Conservation (phyloP, 495 filamentous ascomycete species). For the Penicillium antarcticum region DNA sequence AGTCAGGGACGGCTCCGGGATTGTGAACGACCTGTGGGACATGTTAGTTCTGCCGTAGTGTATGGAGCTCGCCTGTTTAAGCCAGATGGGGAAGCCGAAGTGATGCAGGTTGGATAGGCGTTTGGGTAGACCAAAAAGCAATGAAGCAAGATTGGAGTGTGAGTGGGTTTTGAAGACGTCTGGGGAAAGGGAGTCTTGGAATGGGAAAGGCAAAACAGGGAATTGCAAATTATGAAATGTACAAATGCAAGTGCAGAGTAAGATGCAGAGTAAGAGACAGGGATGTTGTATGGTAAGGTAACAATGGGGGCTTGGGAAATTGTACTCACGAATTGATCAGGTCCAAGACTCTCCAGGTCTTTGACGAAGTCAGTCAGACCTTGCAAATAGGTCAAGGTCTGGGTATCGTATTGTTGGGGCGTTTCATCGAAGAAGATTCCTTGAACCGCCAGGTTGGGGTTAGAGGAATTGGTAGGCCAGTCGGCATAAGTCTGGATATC, state of each 20-base stretch:
- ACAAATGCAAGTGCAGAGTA: background rate
- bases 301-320: constrained; percentile 8
- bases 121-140: background rate
- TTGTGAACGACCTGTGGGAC: constrained; percentile 45
- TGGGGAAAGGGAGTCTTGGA: background rate
- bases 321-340: constrained; percentile 37
- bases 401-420: constrained; percentile 37
- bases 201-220: background rate
- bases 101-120: background rate
- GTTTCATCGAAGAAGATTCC: constrained; percentile 51
- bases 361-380: constrained; percentile 35
- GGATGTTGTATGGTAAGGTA: constrained; percentile 5
- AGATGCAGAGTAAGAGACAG: constrained; percentile 1
- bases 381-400: constrained; percentile 34
- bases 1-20: constrained; percentile 43
- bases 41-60: constrained; percentile 9
- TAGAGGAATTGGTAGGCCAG: constrained; percentile 39
- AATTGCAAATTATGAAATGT: background rate
- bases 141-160: constrained; percentile 1
- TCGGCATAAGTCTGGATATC: constrained; percentile 49
- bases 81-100: constrained; percentile 7
- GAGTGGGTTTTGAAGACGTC: background rate
- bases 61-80: constrained; percentile 16
- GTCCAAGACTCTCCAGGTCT: constrained; percentile 30
- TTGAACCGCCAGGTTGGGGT: constrained; percentile 35